phyloP scores from a whole-genome alignment of 345 rosid genomes.

The Passiflora organensis region DNA sequence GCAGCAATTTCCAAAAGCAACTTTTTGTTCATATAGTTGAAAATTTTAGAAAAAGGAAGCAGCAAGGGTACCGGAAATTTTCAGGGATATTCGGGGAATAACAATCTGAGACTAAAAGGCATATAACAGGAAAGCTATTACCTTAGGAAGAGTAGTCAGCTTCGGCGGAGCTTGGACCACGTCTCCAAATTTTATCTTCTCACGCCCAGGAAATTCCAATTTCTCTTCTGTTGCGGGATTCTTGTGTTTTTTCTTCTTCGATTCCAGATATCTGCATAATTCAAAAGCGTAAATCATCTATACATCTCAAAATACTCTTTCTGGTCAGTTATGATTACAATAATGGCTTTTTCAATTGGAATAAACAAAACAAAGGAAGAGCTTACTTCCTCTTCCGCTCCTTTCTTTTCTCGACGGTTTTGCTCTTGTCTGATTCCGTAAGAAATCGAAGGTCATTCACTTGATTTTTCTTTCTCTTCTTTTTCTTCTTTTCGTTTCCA shows the following conservation, averaged over 20 bases:
- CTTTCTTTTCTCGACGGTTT: constrained; percentile 38
- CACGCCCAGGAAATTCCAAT: constrained; percentile 58
- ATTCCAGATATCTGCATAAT: constrained; percentile 55
- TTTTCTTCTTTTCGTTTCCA: constrained; percentile 39
- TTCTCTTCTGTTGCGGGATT: constrained; percentile 40
- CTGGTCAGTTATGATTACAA: too few species aligned
- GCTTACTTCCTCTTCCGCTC: constrained; percentile 66
- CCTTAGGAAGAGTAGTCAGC: constrained; percentile 61
- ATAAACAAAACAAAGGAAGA: neutral
- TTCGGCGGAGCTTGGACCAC: constrained; percentile 85
- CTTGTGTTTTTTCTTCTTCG: constrained; percentile 62
- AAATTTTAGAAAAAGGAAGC: too few species aligned
- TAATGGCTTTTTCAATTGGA: too few species aligned
- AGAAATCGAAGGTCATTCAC: constrained; percentile 65
- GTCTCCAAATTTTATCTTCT: constrained; percentile 73
- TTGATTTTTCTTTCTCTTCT: constrained; percentile 64
- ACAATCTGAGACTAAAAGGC: too few species aligned
- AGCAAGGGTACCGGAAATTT: too few species aligned
- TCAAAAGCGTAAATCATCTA: neutral
- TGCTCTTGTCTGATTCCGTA: constrained; percentile 26
- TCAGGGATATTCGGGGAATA: too few species aligned
- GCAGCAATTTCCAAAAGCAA: constrained; percentile 16
- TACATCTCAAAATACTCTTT: too few species aligned
- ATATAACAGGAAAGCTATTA: constrained; percentile 10
- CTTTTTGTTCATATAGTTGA: too few species aligned